Conservation (phyloP, 176 grass and related monocot species). For the Themeda triandra region DNA sequence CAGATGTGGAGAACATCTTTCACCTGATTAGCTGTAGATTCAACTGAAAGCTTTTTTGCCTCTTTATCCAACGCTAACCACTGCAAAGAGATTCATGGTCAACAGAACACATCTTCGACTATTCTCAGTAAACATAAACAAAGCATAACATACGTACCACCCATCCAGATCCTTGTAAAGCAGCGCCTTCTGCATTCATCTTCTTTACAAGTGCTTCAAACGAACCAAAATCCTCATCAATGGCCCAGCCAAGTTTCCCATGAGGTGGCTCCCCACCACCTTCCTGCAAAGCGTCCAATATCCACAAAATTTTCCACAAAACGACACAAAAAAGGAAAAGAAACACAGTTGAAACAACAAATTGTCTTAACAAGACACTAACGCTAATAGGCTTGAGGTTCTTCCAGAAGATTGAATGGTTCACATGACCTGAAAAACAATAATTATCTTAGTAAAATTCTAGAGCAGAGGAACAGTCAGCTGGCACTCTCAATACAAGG, state of each 20-base stretch:
- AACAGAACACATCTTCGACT: constrained; percentile 8
- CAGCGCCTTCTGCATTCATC: constrained; percentile 92
- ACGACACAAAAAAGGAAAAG: not conserved
- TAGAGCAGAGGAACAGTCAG: not conserved
- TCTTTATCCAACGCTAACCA: constrained; percentile 96
- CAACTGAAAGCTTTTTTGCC: constrained; percentile 80
- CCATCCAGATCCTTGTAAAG: constrained; percentile 99
- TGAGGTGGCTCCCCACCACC: constrained; percentile 90
- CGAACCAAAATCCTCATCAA: constrained; percentile 91
- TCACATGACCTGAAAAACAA: constrained; percentile 76
- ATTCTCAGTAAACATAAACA: constrained; percentile 1
- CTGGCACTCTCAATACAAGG: not conserved
- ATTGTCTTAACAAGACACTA: not conserved
- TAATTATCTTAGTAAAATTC: constrained; percentile 13
- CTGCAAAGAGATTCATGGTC: constrained; percentile 36
- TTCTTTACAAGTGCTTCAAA: constrained; percentile 82
- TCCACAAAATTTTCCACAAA: too few relatives aligned
- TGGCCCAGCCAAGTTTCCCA: constrained; percentile 83
- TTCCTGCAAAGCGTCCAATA: constrained; percentile 53
- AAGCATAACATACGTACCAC: constrained; percentile 58
- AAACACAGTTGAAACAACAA: not conserved
- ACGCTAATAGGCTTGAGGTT: constrained; percentile 90
- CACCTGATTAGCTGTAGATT: constrained; percentile 98
- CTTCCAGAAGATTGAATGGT: constrained; percentile 99
- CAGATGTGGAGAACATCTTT: constrained; percentile 20